Evolutionary conservation across 2,329 filamentous ascomycete genomes (phyloP), one percentile per base, ranked within the genome.

Genomic region (Exophiala bonariae): DNA sequence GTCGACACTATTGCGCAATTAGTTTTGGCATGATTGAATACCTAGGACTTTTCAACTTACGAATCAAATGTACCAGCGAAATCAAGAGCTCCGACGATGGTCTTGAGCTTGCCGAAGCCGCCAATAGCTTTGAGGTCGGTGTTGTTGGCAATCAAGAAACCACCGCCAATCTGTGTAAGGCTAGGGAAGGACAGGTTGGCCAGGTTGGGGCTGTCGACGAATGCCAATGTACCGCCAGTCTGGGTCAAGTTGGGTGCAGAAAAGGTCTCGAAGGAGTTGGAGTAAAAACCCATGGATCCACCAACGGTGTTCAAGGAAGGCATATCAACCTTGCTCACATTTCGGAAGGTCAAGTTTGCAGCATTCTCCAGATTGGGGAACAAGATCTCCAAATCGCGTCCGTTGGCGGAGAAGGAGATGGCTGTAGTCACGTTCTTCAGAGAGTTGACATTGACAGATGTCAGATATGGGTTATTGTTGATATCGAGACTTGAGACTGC

Each of bases 121-220:
- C 79, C 70, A 47, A 96, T 76, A 51, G 73, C 66, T 47, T 70
- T 60, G 26, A 96, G 79, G 46, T 76, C 74, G 52, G 89, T 88
- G 84, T 97, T 96, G 82, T 96, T 95, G 71, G 87, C 85, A 64
- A 99, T 82, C 60, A 86, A 83, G 66, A 95, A 81, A 66, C 86
- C 89, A 73, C 89, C 91, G 59, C 80, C 82, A 62, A 96, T 79
- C 44, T 72, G 78, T 57, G 75, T 78, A 36, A 97, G 77, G 17
- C 65, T 37, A 38, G 86, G 84, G 71, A 95, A 80, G 50, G 85
- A 83, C 70, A 96, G 77, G 80, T 95, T 96, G 66, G 73, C 70
- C 52, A 85, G 63, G 54, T 75, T 61, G 54, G 67, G 61, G 73
- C 83, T 83, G 69, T 72, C 72, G 59, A 75, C 73, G 61, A 85